These are phyloP conservation scores for Skeletonema potamos DNA, from an alignment of 108 stramenopile genomes.

Conservation along the genomic window DNA sequence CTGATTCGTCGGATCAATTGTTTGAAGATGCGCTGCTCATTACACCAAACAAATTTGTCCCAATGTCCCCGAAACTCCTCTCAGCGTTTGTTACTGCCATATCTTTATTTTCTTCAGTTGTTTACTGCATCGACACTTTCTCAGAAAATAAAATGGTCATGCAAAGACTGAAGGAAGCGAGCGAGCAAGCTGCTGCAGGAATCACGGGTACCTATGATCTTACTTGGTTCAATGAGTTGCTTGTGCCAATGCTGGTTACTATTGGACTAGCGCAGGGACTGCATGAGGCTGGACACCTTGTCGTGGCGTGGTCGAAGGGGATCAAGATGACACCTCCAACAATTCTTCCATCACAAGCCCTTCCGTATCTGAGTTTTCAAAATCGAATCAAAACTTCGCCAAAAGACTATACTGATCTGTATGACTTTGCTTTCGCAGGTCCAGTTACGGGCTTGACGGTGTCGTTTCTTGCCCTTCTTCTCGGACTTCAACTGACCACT, in stretches of 20 bases:
- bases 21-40: conserved; percentile 45
- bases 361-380: conserved; percentile 59
- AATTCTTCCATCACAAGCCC: conserved; percentile 42
- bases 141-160: conserved; percentile 44
- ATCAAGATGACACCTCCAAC: conserved; percentile 48
- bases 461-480: conserved; percentile 52
- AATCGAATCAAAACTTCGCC: conserved; percentile 64
- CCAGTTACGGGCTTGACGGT: conserved; percentile 60
- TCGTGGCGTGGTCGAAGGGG: conserved; percentile 48
- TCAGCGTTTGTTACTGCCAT: conserved; percentile 11
- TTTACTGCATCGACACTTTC: conserved; percentile 53
- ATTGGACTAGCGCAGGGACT: conserved; percentile 41
- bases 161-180: conserved; percentile 41
- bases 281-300: conserved; percentile 61
- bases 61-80: conserved; percentile 20
- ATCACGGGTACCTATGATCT: conserved; percentile 28
- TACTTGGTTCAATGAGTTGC: conserved; percentile 58
- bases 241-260: conserved; percentile 49
- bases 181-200: conserved; percentile 21
- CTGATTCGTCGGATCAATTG: conserved; percentile 22
- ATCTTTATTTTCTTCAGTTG: conserved; percentile 33
- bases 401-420: conserved; percentile 54
- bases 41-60: conserved; percentile 45
- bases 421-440: conserved; percentile 77
- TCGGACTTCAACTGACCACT: conserved; percentile 61